Base-by-base conservation (phyloP, 805 yeast species). In the Saturnispora zaruensis region DNA sequence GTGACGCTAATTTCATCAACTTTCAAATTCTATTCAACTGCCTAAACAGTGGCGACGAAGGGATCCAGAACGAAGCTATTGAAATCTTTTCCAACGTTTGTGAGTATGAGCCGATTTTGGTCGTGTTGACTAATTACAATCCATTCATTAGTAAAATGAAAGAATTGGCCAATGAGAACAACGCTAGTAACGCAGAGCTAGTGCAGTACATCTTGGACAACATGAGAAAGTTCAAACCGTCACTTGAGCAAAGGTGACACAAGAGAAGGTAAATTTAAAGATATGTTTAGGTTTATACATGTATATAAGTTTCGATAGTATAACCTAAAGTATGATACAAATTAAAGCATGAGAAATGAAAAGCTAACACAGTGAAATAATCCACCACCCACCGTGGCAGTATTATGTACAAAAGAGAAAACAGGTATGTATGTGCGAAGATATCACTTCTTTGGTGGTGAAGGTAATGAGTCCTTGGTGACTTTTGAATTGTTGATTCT, bases 11-110 rank as follows among this genome's bases (percentile, higher is more conserved):
- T 49, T 60, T 63, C 38, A 63, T 60, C 47, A 73, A 75, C 53
- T 78, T 73, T 49, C 67, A 67, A 7, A 59, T 68, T 0, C 49
- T 74, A 16, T 73, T 71, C 3, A 73, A 72, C 53, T 59, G 72
- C 49, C 63, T 71, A 45, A 60, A 67, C 41, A 53, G 73, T 26
- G 62, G 63, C 5, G 76, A 75, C 52, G 4, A 59, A 1, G 61
- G 65, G 28, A 67, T 79, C 0, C 80, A 75, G 55, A 25, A 55
- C 3, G 64, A 66, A 1, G 53, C 58, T 1, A 49, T 68, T 48
- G 65, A 63, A 42, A 55, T 68, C 1, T 66, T 68, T 54, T 65
- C 67, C 16, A 62, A 61, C 37, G 58, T 62, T 14, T 51, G 60
- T 24, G 62, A 59, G 6, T 64, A 45, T 48, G 63, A 58, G 23